Conservation (phyloP, 1,284 basidiomycete genomes). For the Anthracocystis setariae region DNA sequence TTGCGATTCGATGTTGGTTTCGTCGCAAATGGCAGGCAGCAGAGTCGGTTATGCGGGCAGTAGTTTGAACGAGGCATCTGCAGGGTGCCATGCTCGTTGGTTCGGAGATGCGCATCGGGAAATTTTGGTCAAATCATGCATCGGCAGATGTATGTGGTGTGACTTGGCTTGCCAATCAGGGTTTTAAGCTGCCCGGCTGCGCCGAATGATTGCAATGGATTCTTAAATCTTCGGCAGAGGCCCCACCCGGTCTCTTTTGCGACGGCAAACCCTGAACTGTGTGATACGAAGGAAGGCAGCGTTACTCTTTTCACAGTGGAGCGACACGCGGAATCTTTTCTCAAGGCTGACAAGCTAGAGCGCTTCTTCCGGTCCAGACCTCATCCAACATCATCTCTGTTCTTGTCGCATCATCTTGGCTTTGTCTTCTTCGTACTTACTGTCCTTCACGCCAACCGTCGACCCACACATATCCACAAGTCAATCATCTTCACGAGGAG, state of each 20-base stretch:
- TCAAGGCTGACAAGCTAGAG: background rate
- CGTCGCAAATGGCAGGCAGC: conserved; percentile 21
- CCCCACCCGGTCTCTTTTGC: background rate
- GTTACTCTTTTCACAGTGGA: background rate
- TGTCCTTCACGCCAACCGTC: no score
- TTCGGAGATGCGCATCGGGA: conserved; percentile 16
- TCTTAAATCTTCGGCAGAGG: background rate
- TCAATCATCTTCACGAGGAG: no score
- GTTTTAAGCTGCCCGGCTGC: background rate
- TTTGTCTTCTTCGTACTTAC: background rate
- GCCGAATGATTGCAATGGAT: background rate
- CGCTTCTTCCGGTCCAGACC: background rate
- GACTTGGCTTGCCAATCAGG: conserved; percentile 1
- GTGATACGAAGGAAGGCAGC: background rate
- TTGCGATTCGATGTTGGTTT: conserved; percentile 15
- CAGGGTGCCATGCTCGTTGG: background rate
- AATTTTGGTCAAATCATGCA: conserved; percentile 17
- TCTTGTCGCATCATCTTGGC: background rate
- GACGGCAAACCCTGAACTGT: conserved; percentile 5
- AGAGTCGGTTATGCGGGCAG: background rate
- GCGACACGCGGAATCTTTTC: background rate
- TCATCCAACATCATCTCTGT: background rate
- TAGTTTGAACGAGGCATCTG: background rate
- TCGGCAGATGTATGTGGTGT: conserved; percentile 2
- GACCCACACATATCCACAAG: no score